Evolutionary conservation across 192 early-diverging fungal genomes (phyloP), one percentile per base, ranked within the genome.

Genomic region (Backusella sp.): DNA sequence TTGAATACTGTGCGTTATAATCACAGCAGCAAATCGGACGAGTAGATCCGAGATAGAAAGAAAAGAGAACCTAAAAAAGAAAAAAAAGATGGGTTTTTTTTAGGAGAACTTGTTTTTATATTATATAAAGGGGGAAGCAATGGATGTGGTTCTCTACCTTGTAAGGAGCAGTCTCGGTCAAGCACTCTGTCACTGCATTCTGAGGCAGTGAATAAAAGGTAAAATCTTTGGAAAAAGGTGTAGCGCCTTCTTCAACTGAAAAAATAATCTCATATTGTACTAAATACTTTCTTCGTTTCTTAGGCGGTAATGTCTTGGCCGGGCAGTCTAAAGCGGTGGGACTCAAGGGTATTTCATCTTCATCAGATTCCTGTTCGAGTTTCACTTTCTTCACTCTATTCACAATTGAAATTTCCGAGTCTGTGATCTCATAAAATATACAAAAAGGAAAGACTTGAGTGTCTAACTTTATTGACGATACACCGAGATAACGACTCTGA

Each of bases 341-440:
- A 28, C 23, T 73, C 28, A 39, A 53, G 53, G 72, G 72, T 65
- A 23, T 39, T 36, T 23, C 17, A 39, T 65, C 56, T 37, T 39
- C 56, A 56, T 73, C 72, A 66, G 72, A 56, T 62, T 62, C 56
- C 26, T 62, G 56, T 62, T 62, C 56, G 56, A 62, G 56, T 28
- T 62, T 62, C 56, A 62, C 56, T 62, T 62, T 62, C 26, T 62
- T 62, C 56, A 62, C 56, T 62, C 56, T 62, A 62, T 62, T 62
- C 56, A 62, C 52, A 59, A 49, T 35, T 65, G 72, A 56, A 73
- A 59, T 73, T 41, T 73, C 72, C 72, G 53, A 73, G 28, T 59
- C 72, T 56, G 35, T 73, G 32, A 73, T 65, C 72, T 73, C 72
- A 73, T 73, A 73, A 65, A 73, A 73, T 62, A 56, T 65, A 65